These are phyloP conservation scores for Phytophthora litchii DNA, from an alignment of 352 stramenopile species.

Conservation along the genomic window DNA sequence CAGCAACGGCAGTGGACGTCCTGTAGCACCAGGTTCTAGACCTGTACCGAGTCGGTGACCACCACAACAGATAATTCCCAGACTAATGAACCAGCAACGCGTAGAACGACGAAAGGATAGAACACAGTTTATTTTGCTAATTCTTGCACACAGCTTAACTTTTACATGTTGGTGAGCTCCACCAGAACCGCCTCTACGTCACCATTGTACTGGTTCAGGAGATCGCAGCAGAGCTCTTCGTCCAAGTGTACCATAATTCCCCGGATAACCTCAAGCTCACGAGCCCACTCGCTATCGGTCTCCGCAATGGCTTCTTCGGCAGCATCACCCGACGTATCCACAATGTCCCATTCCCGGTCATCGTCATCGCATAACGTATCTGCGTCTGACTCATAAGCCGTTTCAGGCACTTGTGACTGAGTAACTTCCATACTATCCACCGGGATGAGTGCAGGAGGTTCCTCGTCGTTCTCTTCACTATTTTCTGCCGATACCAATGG, in stretches of 20 bases:
- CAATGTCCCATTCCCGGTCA: constrained; percentile 59
- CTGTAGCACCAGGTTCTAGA: constrained; percentile 14
- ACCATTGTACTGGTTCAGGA: constrained; percentile 62
- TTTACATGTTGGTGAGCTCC: constrained; percentile 69
- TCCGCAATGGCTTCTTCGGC: constrained; percentile 41
- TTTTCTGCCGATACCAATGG: constrained; percentile 3
- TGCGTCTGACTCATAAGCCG: constrained; percentile 58
- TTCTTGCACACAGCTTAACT: constrained; percentile 18
- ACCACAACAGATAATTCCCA: not conserved
- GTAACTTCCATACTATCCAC: not conserved
- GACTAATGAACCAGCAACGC: not conserved
- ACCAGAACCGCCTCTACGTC: constrained; percentile 61
- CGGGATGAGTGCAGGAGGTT: constrained; percentile 20
- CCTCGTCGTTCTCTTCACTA: constrained; percentile 24
- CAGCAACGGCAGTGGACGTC: constrained; percentile 17
- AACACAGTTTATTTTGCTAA: constrained; percentile 34
- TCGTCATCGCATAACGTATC: constrained; percentile 69
- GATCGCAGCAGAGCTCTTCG: constrained; percentile 44
- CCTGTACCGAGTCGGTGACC: constrained; percentile 29
- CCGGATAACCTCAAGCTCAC: constrained; percentile 53
- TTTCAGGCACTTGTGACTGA: constrained; percentile 26
- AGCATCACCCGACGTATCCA: constrained; percentile 25
- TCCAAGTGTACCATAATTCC: constrained; percentile 62
- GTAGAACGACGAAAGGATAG: constrained; percentile 7
- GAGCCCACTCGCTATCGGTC: constrained; percentile 40